Conservation (phyloP, 257 asterid genomes). For the Rehmannia glutinosa region DNA sequence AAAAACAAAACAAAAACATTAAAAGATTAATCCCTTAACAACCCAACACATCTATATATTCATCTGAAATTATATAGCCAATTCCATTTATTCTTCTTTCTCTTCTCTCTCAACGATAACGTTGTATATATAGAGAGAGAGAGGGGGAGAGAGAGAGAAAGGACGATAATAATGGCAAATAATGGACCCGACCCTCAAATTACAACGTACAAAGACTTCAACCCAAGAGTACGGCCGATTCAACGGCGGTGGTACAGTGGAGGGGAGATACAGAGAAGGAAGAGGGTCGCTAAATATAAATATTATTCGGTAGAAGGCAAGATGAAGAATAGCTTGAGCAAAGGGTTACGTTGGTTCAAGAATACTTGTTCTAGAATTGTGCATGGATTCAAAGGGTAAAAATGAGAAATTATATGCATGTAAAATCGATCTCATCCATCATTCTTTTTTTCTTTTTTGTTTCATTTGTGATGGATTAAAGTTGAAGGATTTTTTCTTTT, state of each 20-base stretch:
- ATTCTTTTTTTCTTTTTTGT: neutral
- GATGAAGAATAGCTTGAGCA: slow-evolving; percentile 44
- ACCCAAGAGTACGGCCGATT: neutral
- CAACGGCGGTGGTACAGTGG: slow-evolving; percentile 32
- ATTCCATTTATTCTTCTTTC: slow-evolving; percentile 7
- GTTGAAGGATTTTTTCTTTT: too few species aligned
- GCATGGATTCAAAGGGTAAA: slow-evolving; percentile 29
- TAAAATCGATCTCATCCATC: neutral
- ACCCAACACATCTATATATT: neutral
- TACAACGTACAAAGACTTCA: slow-evolving; percentile 26
- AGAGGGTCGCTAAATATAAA: slow-evolving; percentile 58
- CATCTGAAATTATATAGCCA: neutral
- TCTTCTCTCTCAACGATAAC: slow-evolving; percentile 16
- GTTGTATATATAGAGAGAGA: neutral
- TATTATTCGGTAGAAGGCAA: slow-evolving; percentile 63
- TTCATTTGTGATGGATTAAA: neutral
- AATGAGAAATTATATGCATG: neutral
- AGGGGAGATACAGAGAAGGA: slow-evolving; percentile 53
- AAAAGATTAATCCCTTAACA: neutral
- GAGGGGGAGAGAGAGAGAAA: neutral
- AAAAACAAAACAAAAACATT: neutral
- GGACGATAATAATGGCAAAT: neutral
- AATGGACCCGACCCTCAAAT: neutral
- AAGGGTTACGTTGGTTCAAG: slow-evolving; percentile 62
- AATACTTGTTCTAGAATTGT: slow-evolving; percentile 43